Evolutionary conservation across 2,329 filamentous ascomycete genomes (phyloP), one percentile per base, ranked within the genome.

Genomic region (Aureobasidium leucospermi): DNA sequence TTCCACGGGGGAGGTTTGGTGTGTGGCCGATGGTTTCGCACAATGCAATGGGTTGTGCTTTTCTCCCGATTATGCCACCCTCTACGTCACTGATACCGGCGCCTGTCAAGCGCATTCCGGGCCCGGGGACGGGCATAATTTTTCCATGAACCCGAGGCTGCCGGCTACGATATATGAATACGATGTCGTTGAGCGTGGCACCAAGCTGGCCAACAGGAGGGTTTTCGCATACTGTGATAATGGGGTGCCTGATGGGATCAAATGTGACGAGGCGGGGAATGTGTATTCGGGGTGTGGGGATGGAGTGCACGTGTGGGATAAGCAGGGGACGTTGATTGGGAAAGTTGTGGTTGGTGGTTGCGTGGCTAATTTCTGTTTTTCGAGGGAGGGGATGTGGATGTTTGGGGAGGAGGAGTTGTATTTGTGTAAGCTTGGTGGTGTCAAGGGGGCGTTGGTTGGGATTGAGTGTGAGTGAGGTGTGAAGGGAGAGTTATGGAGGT

Each of bases 51-150:
- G 83, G 7, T 69, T 85, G 42, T 77, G 76, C 1, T 85, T 85
- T 65, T 81, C 79, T 0, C 82, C 81, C 0, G 76, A 79, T 61
- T 80, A 81, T 19, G 68, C 69, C 7, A 71, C 77, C 23, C 71
- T 79, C 1, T 86, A 86, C 60, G 70, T 85, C 3, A 79, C 81
- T 8, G 83, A 86, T 64, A 83, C 80, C 0, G 84, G 83, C 1
- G 73, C 75, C n/a, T 71, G 71, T 7, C 73, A 70, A 61, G 69
- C 68, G 0, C 69, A 68, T 53, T 61, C 64, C 16, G 61, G 61
- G 23, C 36, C 43, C 39, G 51, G 23, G 31, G 46, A 61, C 48
- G 36, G 61, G 42, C 63, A 65, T 32, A 58, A 66, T 7, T 65
- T 69, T 41, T 62, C 60, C 2, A 53, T 60, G 6, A 73, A 76